Conservation (phyloP, 2,329 filamentous ascomycete species). For the Harringtonia aguacate region DNA sequence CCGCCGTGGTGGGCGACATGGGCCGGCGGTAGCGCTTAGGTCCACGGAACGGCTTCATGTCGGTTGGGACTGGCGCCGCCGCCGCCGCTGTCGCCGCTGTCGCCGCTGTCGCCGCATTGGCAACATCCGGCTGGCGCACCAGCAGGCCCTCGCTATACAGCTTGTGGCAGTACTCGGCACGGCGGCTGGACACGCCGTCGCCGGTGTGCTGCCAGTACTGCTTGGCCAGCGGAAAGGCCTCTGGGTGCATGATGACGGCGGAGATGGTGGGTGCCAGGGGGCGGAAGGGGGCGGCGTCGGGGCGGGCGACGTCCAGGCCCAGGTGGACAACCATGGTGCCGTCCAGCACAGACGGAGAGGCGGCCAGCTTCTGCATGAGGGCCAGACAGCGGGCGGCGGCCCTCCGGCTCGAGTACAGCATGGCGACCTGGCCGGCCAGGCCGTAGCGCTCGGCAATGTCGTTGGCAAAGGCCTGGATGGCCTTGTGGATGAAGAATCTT, state of each 20-base stretch:
- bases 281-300: slow-evolving; percentile 38
- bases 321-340: slow-evolving; percentile 51
- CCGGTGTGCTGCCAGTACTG: slow-evolving; percentile 96
- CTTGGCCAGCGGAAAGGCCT: slow-evolving; percentile 65
- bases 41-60: slow-evolving; percentile 47
- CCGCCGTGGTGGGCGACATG: slow-evolving; percentile 23
- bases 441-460: slow-evolving; percentile 58
- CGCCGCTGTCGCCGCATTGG: neutral
- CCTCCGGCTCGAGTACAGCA: slow-evolving; percentile 68
- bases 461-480: slow-evolving; percentile 61
- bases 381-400: slow-evolving; percentile 62
- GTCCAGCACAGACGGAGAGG: slow-evolving; percentile 33
- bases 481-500: slow-evolving; percentile 89
- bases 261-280: slow-evolving; percentile 51
- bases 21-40: slow-evolving; percentile 68
- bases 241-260: slow-evolving; percentile 60
- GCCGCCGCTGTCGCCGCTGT: slow-evolving; percentile 7
- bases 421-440: slow-evolving; percentile 52
- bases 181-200: slow-evolving; percentile 81
- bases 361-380: slow-evolving; percentile 55
- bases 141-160: slow-evolving; percentile 61
- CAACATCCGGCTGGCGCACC: slow-evolving; percentile 16
- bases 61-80: slow-evolving; percentile 14
- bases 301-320: slow-evolving; percentile 45
- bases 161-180: slow-evolving; percentile 78